Evolutionary conservation across 805 yeast species (phyloP).

Genomic region (Metschnikowia proteae): DNA sequence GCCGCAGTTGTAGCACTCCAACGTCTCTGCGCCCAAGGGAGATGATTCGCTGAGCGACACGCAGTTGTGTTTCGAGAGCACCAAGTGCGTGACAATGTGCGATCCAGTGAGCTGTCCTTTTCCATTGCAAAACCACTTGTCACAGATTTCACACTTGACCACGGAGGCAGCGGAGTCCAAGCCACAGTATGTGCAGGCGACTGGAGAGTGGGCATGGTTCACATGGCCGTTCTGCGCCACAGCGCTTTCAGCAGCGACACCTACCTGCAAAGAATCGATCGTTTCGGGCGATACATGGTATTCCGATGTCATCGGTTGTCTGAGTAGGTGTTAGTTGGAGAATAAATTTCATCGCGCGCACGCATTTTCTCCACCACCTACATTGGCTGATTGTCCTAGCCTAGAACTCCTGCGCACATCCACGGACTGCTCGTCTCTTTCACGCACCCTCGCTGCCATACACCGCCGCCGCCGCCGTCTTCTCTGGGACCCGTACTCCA

Average conservation of each 20-base stretch:
- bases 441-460: too few relatives aligned
- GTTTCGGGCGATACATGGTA: conserved; percentile 1
- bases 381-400: too few relatives aligned
- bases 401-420: background rate
- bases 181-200: conserved; percentile 67
- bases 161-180: conserved; percentile 60
- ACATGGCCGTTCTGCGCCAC: conserved; percentile 1
- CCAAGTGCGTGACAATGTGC: conserved; percentile 83
- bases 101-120: conserved; percentile 56
- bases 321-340: conserved; percentile 1
- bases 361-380: background rate
- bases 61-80: conserved; percentile 68
- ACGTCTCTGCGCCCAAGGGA: conserved; percentile 78
- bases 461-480: too few relatives aligned
- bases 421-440: background rate
- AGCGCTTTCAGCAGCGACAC: background rate
- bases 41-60: conserved; percentile 76
- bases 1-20: conserved; percentile 92
- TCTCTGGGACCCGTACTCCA: too few relatives aligned
- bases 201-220: background rate
- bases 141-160: conserved; percentile 71
- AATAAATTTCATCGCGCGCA: conserved; percentile 5
- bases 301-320: conserved; percentile 5
- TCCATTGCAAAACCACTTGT: conserved; percentile 88
- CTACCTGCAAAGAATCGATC: conserved; percentile 2